Evolutionary conservation across 2,329 filamentous ascomycete genomes (phyloP).

Genomic region (Diaporthe humulicola): DNA sequence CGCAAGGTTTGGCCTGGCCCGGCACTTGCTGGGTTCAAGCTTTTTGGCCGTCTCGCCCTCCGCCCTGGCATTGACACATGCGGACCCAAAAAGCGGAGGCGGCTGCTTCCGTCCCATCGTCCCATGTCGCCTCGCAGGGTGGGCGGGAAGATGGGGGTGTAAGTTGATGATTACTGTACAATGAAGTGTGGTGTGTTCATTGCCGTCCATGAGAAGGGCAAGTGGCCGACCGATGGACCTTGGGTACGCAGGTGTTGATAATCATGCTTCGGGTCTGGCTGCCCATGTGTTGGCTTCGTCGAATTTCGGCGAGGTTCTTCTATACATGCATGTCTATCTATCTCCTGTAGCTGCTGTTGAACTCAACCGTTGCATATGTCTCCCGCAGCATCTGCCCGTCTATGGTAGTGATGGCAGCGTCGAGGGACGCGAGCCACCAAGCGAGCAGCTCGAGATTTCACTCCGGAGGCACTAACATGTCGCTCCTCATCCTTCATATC

Average conservation of each 20-base stretch:
- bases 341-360: neutral
- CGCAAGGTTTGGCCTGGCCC: neutral
- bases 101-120: neutral
- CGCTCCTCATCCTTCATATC: neutral
- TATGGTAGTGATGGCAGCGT: neutral
- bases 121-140: neutral
- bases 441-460: neutral
- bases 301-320: neutral
- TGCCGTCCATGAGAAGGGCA: neutral
- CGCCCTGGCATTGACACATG: neutral
- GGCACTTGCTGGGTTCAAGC: constrained; percentile 11
- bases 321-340: neutral
- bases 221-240: no score
- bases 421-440: neutral
- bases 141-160: no score
- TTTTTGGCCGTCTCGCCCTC: neutral
- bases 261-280: neutral
- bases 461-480: neutral
- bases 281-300: neutral
- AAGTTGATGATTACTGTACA: no score
- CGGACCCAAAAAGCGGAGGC: neutral
- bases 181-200: neutral
- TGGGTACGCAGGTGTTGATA: neutral
- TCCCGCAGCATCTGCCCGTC: neutral
- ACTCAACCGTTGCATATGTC: neutral